phyloP scores from a whole-genome alignment of 179 eudicot species.

The Beta macrorhiza region DNA sequence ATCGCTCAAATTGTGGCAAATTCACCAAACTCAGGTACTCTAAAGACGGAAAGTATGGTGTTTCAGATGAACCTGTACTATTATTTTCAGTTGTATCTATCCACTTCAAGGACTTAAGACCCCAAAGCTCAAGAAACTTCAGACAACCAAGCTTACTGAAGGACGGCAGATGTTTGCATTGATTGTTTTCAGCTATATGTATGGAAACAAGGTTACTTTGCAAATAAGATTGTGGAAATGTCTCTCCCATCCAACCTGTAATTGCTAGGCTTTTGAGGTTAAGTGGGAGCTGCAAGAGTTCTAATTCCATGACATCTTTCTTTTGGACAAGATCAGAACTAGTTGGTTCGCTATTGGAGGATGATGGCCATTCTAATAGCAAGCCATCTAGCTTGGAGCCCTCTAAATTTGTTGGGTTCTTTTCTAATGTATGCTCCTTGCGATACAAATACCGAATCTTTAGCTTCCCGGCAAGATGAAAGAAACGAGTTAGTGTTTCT shows the following conservation, averaged over 20 bases:
- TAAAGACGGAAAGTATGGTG: background rate
- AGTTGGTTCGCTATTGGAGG: background rate
- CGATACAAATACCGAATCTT: background rate
- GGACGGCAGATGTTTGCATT: conserved; percentile 7
- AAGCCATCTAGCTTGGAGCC: background rate
- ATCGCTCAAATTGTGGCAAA: conserved; percentile 4
- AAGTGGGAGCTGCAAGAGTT: background rate
- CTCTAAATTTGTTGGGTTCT: background rate
- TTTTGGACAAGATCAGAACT: background rate
- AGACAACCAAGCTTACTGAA: background rate
- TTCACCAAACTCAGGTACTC: background rate
- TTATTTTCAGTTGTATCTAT: background rate
- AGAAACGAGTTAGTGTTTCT: background rate
- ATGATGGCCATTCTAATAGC: background rate
- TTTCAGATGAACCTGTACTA: background rate
- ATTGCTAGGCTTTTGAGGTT: background rate
- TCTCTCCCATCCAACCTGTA: background rate
- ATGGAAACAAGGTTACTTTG: background rate
- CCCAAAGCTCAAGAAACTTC: conserved; percentile 1
- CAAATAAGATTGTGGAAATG: conserved; percentile 1
- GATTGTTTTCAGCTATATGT: conserved; percentile 5
- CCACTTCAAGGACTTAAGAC: conserved; percentile 9
- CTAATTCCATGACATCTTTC: background rate
- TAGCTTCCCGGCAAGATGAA: background rate
- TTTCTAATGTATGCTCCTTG: background rate